Base-by-base conservation (phyloP, 331 rosid genomes). In the Malus hybrid region DNA sequence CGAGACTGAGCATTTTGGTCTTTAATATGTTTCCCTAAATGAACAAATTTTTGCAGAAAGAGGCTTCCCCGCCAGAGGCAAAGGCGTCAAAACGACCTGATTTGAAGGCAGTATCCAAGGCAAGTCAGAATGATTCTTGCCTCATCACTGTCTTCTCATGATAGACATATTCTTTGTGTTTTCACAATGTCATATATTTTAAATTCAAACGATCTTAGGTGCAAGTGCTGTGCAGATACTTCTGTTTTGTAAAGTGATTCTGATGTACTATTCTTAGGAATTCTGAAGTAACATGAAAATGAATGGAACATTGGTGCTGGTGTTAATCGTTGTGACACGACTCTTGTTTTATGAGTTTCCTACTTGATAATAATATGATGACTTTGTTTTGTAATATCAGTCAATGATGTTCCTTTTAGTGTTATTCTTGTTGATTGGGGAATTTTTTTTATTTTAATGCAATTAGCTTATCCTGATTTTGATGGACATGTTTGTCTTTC, bases 91-190 rank as follows among this genome's bases (percentile, higher is more conserved):
- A 92, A 81, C 88, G 97, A 64, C 99, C 97, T 55, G 99, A 95
- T 89, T 78, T 95, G 81, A 95, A 95, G 88, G 97, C 97, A 19
- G 8, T 90, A 70, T 65, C 93, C 11, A 85, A 90, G 96, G 97
- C 80, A 86, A 86, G 93, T 86, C 32, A 62, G 69, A 6, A 22
- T 50, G 13, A 22, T 19, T 55, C 67, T 68, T 18, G 55, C 52
- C 6, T 71, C 63, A 10, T 48, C 26, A 69, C 73, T 48, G 61
- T 10, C 7, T 48, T 48, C 30, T 53, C 7, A 5, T 1, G 62
- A n/a, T 4, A 5, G 16, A 66, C 16, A 36, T 10, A 9, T 10
- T 19, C 18, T n/a, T 66, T 34, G 70, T n/a, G 50, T 34, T 66
- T 66, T 36, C 18, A 11, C 12, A 36, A 33, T 66, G 24, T 42